Evolutionary conservation across 2,329 filamentous ascomycete species (phyloP), one percentile per base, ranked within the genome.

Genomic region (Pezicula neosporulosa): DNA sequence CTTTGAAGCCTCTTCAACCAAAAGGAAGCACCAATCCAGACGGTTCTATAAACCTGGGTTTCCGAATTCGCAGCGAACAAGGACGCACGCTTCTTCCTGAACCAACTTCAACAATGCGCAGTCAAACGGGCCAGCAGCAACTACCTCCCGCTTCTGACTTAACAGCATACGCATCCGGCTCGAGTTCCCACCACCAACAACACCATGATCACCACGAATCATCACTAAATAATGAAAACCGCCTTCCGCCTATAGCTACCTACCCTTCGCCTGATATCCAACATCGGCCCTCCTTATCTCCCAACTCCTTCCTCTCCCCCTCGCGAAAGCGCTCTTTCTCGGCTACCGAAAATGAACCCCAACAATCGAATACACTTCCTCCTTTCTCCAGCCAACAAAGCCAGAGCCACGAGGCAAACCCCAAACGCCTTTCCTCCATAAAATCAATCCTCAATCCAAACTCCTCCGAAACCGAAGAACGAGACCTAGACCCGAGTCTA

Each of bases 381-480:
- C 42, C 39, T 12, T 46, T 37, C 18, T 38, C 53, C 28, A 52
- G 27, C 15, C 53, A 9, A 28, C 33, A 5, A 18, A 36, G 1
- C 60, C 63, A n/a, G 70, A 71, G 2, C 69, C 73, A 21, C n/a
- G 42, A 44, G 9, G 76, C 82, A 24, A 70, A 70, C 36, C 70
- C 81, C 39, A 78, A 87, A 64, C 82, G 87, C 13, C 70, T 90
- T 4, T 89, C 85, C 16, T 89, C 86, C 3, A 91, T 91, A 55
- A 88, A 85, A 57, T 88, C 87, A 5, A 86, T 91, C 42, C 71
- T 92, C 12, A 91, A 90, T 56, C 83, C 83, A 3, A 63, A 60
- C 5, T 60, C 51, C 49, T 44, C 54, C 10, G 60, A 62, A 37
- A 41, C 52, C 1, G 61, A 63, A 30, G 45, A 51, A 33, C 43